These are phyloP conservation scores for Phoenix dactylifera DNA, from an alignment of 176 grass and related monocot species.

Conservation along the genomic window DNA sequence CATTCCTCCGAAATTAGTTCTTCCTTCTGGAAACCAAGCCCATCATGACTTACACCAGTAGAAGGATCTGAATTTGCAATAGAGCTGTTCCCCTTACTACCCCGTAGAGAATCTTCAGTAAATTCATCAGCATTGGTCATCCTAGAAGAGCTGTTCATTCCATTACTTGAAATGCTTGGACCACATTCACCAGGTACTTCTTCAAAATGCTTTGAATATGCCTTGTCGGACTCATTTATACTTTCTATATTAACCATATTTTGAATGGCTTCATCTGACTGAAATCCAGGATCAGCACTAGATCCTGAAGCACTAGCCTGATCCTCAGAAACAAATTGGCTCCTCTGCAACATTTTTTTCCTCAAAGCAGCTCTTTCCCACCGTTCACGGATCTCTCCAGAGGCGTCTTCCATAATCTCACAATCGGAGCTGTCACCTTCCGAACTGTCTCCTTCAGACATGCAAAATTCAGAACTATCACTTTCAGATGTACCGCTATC, in stretches of 20 bases:
- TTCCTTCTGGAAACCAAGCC: conserved; percentile 2
- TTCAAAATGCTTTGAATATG: conserved; percentile 8
- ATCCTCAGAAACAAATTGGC: conserved; percentile 12
- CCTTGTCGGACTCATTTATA: conserved; percentile 13
- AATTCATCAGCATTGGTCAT: conserved; percentile 10
- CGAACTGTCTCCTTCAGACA: not conserved
- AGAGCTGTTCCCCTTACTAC: not conserved
- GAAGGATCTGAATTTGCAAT: conserved; percentile 23
- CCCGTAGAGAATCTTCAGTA: too few species aligned
- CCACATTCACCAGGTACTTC: not conserved
- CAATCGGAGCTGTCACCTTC: conserved; percentile 45
- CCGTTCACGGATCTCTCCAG: conserved; percentile 35
- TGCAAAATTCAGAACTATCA: conserved; percentile 19
- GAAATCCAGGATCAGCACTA: conserved; percentile 23
- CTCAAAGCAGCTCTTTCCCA: conserved; percentile 77
- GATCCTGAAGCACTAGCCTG: conserved; percentile 26
- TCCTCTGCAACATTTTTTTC: conserved; percentile 21
- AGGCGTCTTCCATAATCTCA: conserved; percentile 56
- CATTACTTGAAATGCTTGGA: conserved; percentile 8
- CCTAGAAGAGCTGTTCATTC: conserved; percentile 24
- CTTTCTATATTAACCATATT: conserved; percentile 7
- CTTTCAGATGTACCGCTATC: conserved; percentile 35
- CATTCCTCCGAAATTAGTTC: conserved; percentile 3
- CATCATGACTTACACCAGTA: conserved; percentile 2
- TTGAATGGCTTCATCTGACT: not conserved